Conservation (phyloP, 2,329 filamentous ascomycete genomes). For the Beauveria sp. region DNA sequence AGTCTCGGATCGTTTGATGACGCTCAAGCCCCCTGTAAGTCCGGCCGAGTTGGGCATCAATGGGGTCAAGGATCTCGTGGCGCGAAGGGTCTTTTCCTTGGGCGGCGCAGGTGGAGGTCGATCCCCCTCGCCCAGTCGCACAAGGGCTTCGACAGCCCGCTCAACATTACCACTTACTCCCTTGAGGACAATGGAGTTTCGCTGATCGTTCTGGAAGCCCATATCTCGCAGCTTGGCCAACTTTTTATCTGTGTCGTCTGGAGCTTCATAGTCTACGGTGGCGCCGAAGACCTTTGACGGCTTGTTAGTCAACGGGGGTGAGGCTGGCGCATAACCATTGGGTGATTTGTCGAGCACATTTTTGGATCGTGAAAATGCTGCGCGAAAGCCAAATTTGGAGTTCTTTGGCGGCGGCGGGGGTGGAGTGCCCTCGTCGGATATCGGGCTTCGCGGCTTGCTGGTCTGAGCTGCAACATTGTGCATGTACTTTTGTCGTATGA, state of each 20-base stretch:
- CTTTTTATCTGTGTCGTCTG: conserved; percentile 65
- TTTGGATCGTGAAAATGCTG: conserved; percentile 56
- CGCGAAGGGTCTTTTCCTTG: conserved; percentile 39
- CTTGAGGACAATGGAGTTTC: conserved; percentile 74
- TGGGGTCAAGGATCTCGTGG: conserved; percentile 48
- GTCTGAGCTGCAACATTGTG: conserved; percentile 36
- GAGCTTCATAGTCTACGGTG: conserved; percentile 46
- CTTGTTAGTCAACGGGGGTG: conserved; percentile 48
- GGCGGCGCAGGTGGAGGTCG: conserved; percentile 32
- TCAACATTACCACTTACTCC: conserved; percentile 80
- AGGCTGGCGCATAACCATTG: conserved; percentile 21
- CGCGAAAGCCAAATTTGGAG: conserved; percentile 51
- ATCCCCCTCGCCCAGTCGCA: conserved; percentile 69
- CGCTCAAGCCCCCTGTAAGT: conserved; percentile 18
- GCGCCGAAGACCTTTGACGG: conserved; percentile 63
- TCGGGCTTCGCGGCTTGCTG: conserved; percentile 37
- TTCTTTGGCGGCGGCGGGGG: conserved; percentile 58
- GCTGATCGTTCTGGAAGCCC: conserved; percentile 80
- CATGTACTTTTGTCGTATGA: conserved; percentile 91
- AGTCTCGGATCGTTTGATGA: conserved; percentile 14
- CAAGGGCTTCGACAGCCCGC: conserved; percentile 74
- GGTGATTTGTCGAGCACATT: conserved; percentile 46
- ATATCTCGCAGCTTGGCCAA: conserved; percentile 73
- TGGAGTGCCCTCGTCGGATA: conserved; percentile 48
- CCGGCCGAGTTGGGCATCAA: conserved; percentile 29